Evolutionary conservation across 139 green algal species (phyloP), one percentile per base, ranked within the genome.

Genomic region (Yamagishiella unicocca): DNA sequence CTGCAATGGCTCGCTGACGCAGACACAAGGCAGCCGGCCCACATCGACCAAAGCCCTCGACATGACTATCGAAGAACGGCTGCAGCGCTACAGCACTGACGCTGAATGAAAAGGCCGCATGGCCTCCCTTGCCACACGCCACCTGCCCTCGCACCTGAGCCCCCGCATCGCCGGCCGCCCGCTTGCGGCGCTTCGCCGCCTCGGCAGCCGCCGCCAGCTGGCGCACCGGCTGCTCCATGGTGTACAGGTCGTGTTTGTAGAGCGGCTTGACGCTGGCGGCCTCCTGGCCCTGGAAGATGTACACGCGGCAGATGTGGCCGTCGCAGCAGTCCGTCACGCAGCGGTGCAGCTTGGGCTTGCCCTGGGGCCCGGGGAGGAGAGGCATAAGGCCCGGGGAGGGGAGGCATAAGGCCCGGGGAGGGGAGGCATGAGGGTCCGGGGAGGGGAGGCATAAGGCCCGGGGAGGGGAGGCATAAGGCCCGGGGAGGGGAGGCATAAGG

Each of bases 261-360:
- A 80, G 43, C 64, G 43, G 31, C 64, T 73, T 73, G 64, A 12
- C 50, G 33, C 50, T 24, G 22, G 31, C 31, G 12, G 12, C 35
- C 21, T 83, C 76, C 50, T 25, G 37, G 4, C 38, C 79, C 79
- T 85, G 79, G 29, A 40, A 67, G 40, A 85, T 75, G 61, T 62
- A 62, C 35, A 85, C 79, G 24, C 61, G 58, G 61, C 12, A 35
- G 14, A 85, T 62, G 79, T 85, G 61, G 61, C 79, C 79, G 40
- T 62, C 61, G 79, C 79, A 85, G 42, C 40, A 50, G 62, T 85
- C 79, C 2, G 79, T 85, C 54, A 85, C 33, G 79, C 79, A 85
- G 58, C 79, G 79, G 62, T 85, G 79, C 79, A 75, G 79, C 79
- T 85, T 85, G 61, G 58, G 61, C 79, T 85, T 85, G 58, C 61